phyloP scores from a whole-genome alignment of 106 monocot genomes.

The Dendrobium catenatum region DNA sequence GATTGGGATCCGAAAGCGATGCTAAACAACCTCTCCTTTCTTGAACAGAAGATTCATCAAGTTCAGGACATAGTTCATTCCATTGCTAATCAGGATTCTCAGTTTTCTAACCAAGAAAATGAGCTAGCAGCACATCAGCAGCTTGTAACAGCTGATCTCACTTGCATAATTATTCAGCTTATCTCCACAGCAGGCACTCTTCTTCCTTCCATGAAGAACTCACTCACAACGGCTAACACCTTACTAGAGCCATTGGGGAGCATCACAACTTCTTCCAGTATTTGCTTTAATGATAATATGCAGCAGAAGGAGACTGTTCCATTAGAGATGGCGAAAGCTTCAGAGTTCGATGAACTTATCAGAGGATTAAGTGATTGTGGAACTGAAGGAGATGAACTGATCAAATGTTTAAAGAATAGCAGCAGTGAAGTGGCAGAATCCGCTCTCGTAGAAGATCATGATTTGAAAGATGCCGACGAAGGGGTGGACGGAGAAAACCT shows the following conservation, averaged over 20 bases:
- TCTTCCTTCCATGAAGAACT: conserved; percentile 63
- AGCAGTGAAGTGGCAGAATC: conserved; percentile 23
- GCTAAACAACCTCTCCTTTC: conserved; percentile 65
- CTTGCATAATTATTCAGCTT: conserved; percentile 77
- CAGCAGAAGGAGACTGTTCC: conserved; percentile 8
- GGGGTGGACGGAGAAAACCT: conserved; percentile 52
- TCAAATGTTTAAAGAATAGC: conserved; percentile 15
- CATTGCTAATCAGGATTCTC: conserved; percentile 30
- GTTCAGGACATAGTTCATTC: conserved; percentile 64
- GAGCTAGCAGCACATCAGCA: conserved; percentile 68
- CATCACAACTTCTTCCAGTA: not conserved
- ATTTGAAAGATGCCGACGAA: conserved; percentile 23
- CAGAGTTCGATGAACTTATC: conserved; percentile 23
- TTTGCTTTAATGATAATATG: not conserved
- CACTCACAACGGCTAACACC: conserved; percentile 30
- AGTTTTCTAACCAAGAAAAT: conserved; percentile 16
- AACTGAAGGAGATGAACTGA: conserved; percentile 17
- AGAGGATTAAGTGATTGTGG: not conserved
- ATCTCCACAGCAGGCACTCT: conserved; percentile 70
- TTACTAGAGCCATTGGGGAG: not conserved
- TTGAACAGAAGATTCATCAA: conserved; percentile 91
- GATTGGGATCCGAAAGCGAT: conserved; percentile 71
- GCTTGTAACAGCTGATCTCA: conserved; percentile 71
- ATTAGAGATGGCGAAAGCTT: conserved; percentile 17
- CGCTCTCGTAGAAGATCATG: conserved; percentile 38